Percentiles rank a stretch among this genome's conserved stretches.
Conservation (phyloP, 805 yeast genomes). For the Kuraishia ogatae region DNA sequence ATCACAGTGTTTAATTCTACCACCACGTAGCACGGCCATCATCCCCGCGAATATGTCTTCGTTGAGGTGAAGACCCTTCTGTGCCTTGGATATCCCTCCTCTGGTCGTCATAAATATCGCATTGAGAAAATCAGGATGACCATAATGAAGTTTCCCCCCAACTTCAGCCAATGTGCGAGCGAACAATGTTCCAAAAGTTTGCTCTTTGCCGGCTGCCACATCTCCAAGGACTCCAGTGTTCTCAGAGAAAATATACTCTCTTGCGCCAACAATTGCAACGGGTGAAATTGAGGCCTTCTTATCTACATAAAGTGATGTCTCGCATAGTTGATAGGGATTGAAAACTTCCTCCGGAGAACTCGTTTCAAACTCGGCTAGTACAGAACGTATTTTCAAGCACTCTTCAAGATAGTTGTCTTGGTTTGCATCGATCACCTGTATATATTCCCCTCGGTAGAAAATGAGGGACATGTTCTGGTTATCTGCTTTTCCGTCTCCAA, state of each 20-base stretch:
- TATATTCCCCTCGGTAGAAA: slow-evolving; percentile 88
- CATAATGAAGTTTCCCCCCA: slow-evolving; percentile 92
- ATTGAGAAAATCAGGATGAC: slow-evolving; percentile 93
- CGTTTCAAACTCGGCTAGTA: slow-evolving; percentile 88
- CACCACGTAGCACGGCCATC: slow-evolving; percentile 83
- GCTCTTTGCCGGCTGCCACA: slow-evolving; percentile 96
- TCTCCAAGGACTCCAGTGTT: slow-evolving; percentile 90
- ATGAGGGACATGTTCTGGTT: slow-evolving; percentile 86
- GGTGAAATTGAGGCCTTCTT: slow-evolving; percentile 40
- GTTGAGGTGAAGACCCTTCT: slow-evolving; percentile 84
- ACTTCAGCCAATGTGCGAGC: slow-evolving; percentile 90
- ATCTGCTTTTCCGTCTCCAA: slow-evolving; percentile 96
- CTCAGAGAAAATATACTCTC: slow-evolving; percentile 92
- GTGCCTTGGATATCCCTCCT: slow-evolving; percentile 95
- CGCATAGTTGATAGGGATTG: slow-evolving; percentile 34
- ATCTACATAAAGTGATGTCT: slow-evolving; percentile 19
- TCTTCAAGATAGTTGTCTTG: slow-evolving; percentile 95
- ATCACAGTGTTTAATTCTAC: slow-evolving; percentile 91
- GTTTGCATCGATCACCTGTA: slow-evolving; percentile 92
- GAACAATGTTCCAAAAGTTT: slow-evolving; percentile 92
- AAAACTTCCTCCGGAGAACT: slow-evolving; percentile 37
- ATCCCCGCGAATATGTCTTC: slow-evolving; percentile 97
- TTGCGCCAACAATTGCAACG: slow-evolving; percentile 90
- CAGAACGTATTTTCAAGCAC: slow-evolving; percentile 82
- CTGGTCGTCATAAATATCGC: slow-evolving; percentile 89